A percentile compares a stretch with the other conserved stretches of the same genome.
Evolutionary conservation across 805 yeast genomes (phyloP).

Genomic region (Helenozyma rhizophorensis): DNA sequence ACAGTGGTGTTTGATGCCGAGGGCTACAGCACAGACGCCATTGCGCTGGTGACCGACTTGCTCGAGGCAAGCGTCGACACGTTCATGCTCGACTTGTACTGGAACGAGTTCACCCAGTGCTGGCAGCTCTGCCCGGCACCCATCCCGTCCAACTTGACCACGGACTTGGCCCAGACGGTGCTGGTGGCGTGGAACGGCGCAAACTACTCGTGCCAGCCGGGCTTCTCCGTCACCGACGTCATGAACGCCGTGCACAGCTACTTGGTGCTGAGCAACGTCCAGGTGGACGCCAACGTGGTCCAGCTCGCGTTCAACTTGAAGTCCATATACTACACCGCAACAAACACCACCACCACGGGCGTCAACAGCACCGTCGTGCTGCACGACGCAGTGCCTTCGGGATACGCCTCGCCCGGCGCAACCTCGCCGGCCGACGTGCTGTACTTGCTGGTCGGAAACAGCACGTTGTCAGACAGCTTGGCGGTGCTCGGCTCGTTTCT

Average conservation of each 20-base stretch:
- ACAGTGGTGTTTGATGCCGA: slow-evolving; percentile 23
- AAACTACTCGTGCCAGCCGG: slow-evolving; percentile 26
- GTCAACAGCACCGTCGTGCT: background rate
- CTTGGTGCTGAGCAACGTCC: slow-evolving; percentile 26
- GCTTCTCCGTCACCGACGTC: slow-evolving; percentile 21
- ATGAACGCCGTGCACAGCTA: slow-evolving; percentile 17
- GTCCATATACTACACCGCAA: slow-evolving; percentile 23
- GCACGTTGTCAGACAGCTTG: slow-evolving; percentile 24
- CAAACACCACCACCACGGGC: background rate
- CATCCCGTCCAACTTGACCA: slow-evolving; percentile 24
- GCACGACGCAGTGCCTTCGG: background rate
- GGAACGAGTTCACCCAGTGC: slow-evolving; percentile 39
- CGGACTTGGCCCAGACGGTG: slow-evolving; percentile 10
- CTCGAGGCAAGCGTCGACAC: slow-evolving; percentile 13
- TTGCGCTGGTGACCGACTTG: slow-evolving; percentile 6
- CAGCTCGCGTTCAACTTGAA: slow-evolving; percentile 27
- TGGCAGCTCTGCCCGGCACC: slow-evolving; percentile 59
- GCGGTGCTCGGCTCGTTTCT: slow-evolving; percentile 14
- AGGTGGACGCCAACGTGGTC: slow-evolving; percentile 29
- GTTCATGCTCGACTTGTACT: slow-evolving; percentile 44
- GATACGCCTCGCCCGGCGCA: background rate
- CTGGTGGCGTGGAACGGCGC: slow-evolving; percentile 24
- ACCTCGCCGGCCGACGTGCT: slow-evolving; percentile 2
- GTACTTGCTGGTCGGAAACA: slow-evolving; percentile 22
- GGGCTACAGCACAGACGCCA: slow-evolving; percentile 22